Percentiles rank a stretch among this genome's conserved stretches.
These are phyloP conservation scores for Metschnikowia vanudenii DNA, from an alignment of 805 yeast species.

Conservation along the genomic window DNA sequence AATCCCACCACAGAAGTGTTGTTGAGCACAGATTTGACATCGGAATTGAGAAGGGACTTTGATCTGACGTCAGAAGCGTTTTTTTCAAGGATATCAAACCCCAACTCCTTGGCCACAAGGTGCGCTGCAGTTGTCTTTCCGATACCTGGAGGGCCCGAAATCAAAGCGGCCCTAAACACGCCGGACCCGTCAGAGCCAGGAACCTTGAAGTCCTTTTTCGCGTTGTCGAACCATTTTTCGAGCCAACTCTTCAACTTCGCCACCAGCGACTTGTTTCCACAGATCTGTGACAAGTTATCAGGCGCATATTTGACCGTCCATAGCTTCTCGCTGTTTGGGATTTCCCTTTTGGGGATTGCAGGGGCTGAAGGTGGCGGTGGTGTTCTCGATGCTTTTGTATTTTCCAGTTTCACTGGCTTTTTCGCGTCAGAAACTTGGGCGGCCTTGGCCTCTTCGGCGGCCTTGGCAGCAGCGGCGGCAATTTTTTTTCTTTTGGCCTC, in stretches of 20 bases:
- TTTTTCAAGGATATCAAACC: constrained; percentile 72
- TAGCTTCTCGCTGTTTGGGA: constrained; percentile 58
- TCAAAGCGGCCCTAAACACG: constrained; percentile 74
- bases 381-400: background rate
- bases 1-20: constrained; percentile 84
- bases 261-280: constrained; percentile 78
- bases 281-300: constrained; percentile 64
- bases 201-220: constrained; percentile 53
- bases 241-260: constrained; percentile 72
- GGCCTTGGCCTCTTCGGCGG: background rate
- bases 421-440: background rate
- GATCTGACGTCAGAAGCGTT: constrained; percentile 91
- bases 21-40: constrained; percentile 66
- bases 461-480: background rate
- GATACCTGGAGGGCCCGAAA: constrained; percentile 86
- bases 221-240: constrained; percentile 63
- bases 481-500: constrained; percentile 40
- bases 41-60: constrained; percentile 67
- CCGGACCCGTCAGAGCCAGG: constrained; percentile 67
- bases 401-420: background rate
- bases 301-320: constrained; percentile 98
- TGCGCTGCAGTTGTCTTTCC: constrained; percentile 86
- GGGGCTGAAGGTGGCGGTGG: constrained; percentile 3
- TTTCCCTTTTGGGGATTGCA: constrained; percentile 27
- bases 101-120: constrained; percentile 63